A percentile compares a stretch with the other conserved stretches of the same genome.
These are phyloP conservation scores for Trichoderma sp. DNA, from an alignment of 2,329 filamentous ascomycete genomes.

Conservation along the genomic window DNA sequence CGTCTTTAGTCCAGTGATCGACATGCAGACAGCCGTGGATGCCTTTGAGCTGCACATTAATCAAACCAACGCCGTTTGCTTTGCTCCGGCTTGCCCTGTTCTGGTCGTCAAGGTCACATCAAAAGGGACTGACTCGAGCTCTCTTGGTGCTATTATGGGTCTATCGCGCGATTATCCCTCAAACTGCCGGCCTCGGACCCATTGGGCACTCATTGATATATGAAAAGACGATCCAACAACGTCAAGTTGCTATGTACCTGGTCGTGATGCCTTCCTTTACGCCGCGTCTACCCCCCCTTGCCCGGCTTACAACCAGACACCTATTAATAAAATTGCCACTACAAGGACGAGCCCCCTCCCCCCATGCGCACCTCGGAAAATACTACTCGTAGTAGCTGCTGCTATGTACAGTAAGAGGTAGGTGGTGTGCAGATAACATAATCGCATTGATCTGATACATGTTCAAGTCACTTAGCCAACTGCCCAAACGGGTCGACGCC, in stretches of 20 bases:
- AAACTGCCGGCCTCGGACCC: neutral
- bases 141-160: neutral
- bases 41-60: neutral
- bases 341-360: neutral
- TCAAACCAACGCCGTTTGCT: neutral
- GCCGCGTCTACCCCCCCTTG: neutral
- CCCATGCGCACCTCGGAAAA: neutral
- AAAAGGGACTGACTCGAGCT: neutral
- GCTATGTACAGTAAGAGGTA: neutral
- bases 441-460: neutral
- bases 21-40: neutral
- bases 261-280: neutral
- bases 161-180: neutral
- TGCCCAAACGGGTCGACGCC: constrained; percentile 13
- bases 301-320: neutral
- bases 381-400: neutral
- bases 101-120: neutral
- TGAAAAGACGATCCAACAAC: neutral
- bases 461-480: neutral
- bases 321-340: neutral
- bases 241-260: neutral
- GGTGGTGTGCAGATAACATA: constrained; percentile 5
- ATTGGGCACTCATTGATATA: neutral
- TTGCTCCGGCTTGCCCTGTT: neutral
- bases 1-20: neutral